Conservation (phyloP, 2,329 filamentous ascomycete species). For the Aureobasidium sp. region DNA sequence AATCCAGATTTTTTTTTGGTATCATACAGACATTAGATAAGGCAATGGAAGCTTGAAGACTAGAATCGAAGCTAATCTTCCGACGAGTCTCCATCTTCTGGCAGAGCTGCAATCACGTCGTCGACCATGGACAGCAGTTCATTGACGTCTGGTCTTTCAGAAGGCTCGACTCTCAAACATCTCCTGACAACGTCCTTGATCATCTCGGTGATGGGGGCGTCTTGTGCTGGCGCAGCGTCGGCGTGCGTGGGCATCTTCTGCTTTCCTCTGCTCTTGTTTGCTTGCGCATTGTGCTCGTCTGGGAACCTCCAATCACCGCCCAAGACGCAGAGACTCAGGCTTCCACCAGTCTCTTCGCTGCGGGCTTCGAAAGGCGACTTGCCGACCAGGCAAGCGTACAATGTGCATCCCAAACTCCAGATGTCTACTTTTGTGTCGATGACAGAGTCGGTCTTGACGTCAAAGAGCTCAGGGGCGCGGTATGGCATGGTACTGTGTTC, state of each 20-base stretch:
- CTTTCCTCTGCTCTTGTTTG: constrained; percentile 40
- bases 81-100: constrained; percentile 45
- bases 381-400: constrained; percentile 92
- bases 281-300: constrained; percentile 63
- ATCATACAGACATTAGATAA: background rate
- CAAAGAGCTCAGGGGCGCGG: constrained; percentile 92
- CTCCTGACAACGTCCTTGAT: constrained; percentile 81
- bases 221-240: constrained; percentile 22
- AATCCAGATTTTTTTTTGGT: background rate
- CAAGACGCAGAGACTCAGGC: constrained; percentile 81
- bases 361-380: constrained; percentile 96
- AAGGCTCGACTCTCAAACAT: constrained; percentile 79
- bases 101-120: constrained; percentile 52
- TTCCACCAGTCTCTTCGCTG: constrained; percentile 91
- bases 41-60: background rate
- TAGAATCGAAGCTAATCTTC: background rate
- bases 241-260: constrained; percentile 32
- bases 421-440: constrained; percentile 97
- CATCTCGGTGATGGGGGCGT: constrained; percentile 61
- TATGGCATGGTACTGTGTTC: constrained; percentile 99
- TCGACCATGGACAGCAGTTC: constrained; percentile 75
- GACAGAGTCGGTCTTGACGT: constrained; percentile 84
- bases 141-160: constrained; percentile 77
- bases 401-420: constrained; percentile 94
- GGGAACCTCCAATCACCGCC: constrained; percentile 96